phyloP scores from a whole-genome alignment of 2,329 filamentous ascomycete species.

The Karstenula rhodostoma region DNA sequence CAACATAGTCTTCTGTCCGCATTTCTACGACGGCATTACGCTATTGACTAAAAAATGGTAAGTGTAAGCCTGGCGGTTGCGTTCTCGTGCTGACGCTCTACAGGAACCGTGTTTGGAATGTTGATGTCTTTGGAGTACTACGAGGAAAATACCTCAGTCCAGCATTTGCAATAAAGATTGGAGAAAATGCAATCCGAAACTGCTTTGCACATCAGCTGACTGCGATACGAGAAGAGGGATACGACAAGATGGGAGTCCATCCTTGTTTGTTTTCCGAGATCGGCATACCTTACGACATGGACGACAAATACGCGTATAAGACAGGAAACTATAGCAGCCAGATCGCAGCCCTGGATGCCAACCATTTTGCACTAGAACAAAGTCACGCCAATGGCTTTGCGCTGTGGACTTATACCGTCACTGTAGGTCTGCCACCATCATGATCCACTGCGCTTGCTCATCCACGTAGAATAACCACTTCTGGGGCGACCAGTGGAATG shows the following conservation, averaged over 20 bases:
- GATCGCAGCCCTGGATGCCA: conserved; percentile 91
- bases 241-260: conserved; percentile 87
- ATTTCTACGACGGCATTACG: conserved; percentile 97
- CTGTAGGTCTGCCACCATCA: conserved; percentile 56
- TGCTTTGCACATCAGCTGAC: conserved; percentile 88
- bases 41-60: conserved; percentile 96
- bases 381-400: conserved; percentile 85
- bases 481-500: conserved; percentile 95
- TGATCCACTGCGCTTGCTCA: conserved; percentile 22
- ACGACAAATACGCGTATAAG: conserved; percentile 92
- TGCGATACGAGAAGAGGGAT: conserved; percentile 82
- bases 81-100: conserved; percentile 22
- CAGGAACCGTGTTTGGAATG: conserved; percentile 91
- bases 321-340: conserved; percentile 96
- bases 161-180: conserved; percentile 90
- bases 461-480: conserved; percentile 76
- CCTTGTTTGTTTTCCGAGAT: conserved; percentile 94
- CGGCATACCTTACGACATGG: conserved; percentile 98
- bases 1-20: conserved; percentile 89
- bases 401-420: conserved; percentile 84
- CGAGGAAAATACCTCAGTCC: conserved; percentile 88
- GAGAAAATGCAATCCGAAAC: conserved; percentile 92
- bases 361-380: conserved; percentile 90
- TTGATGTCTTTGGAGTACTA: conserved; percentile 91
- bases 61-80: not conserved